Conservation (phyloP, 2,329 filamentous ascomycete species). For the Ophiostoma himal-ulmi region DNA sequence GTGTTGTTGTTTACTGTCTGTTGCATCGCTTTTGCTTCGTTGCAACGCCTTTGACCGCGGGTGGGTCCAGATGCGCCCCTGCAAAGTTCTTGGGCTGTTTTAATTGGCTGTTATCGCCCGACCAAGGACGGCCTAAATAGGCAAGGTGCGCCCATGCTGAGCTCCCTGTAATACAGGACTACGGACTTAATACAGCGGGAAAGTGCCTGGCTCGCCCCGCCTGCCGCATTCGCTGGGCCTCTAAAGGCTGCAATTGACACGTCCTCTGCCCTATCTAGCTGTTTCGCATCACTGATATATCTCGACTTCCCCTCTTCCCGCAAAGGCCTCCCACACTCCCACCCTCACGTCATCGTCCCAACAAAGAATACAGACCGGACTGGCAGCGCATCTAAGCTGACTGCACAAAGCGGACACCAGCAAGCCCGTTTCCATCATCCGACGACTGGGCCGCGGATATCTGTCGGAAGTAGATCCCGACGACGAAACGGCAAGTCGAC, state of each 20-base stretch:
- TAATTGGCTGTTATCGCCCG: background rate
- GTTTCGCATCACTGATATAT: background rate
- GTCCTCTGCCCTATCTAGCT: background rate
- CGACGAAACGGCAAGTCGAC: background rate
- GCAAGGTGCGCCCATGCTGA: background rate
- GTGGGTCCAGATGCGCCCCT: background rate
- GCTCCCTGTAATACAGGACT: background rate
- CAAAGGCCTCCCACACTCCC: background rate
- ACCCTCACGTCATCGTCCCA: background rate
- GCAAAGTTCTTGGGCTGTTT: background rate
- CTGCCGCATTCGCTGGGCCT: constrained; percentile 1
- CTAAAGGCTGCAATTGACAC: background rate
- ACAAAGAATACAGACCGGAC: background rate
- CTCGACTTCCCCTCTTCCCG: background rate
- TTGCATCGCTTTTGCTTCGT: constrained; percentile 9
- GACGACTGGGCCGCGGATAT: background rate
- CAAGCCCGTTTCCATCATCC: background rate
- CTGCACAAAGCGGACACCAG: background rate
- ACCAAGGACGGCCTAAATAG: background rate
- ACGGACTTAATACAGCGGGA: background rate
- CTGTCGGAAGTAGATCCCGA: background rate
- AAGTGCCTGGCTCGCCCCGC: background rate
- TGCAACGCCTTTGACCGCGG: background rate
- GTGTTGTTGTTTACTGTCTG: background rate
- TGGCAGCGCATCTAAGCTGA: background rate